Base-by-base conservation (phyloP, 148 eudicot species). In the Polygonum maritimum region DNA sequence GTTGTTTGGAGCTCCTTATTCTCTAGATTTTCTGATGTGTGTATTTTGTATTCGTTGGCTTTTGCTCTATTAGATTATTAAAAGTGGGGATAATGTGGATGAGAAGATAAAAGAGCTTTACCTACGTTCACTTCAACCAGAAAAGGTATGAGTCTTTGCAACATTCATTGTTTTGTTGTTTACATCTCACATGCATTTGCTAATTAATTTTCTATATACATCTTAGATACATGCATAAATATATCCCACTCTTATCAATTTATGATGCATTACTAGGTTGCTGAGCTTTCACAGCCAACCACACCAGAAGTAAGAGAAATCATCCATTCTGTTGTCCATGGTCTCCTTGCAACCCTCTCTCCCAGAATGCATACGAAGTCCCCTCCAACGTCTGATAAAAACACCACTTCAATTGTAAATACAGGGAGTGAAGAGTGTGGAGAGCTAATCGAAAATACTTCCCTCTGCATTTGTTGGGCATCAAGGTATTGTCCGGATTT, bases 101-200 rank as follows among this genome's bases (percentile, higher is more conserved):
- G 98, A 94, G 89, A 96, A 94, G 79, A 90, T 92, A 88, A 94
- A 94, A 72, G 98, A 92, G 86, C 83, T 94, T 78, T 94, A 92
- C 78, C 78, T 94, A 79, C 94, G 97, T 57, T 94, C 98, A 35
- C 86, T 94, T 76, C 88, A 88, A 73, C 98, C 98, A 38, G 97
- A 94, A 83, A 92, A 94, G 97, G 98, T 92, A 52, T 52, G 9
- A 10, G 36, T 13, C 33, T 35, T 11, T 15, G 70, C 33, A 63
- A 11, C 41, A 60, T 63, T 63, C 70, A 31, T 33, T 63, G 18
- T 63, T 35, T 12, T 63, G 41, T 63, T 33, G 33, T 63, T 51
- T 60, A 60, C 14, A 60, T 60, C 63, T 21, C 21, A 57, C 12
- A 7, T 19, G 35, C 67, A 10, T 58, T 26, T 58, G 13, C 26